Percentiles rank a stretch among this genome's conserved stretches.
These are phyloP conservation scores for Adansonia grandidieri DNA, from an alignment of 441 rosid species.

Conservation along the genomic window DNA sequence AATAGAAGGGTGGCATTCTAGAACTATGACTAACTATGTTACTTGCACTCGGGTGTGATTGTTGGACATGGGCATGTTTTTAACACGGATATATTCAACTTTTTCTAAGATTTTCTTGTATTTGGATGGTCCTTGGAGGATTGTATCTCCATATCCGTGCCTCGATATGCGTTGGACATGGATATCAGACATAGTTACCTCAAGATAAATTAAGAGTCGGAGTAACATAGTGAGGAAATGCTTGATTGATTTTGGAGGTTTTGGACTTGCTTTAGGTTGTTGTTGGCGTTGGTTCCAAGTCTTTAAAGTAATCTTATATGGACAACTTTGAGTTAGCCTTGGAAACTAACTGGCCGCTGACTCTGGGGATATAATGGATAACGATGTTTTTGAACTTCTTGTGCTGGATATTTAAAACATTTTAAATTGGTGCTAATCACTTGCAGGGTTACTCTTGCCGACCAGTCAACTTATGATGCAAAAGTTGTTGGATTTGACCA, in stretches of 20 bases:
- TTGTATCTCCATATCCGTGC: too few species aligned
- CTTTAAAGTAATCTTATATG: neutral
- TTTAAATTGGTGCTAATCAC: conserved; percentile 23
- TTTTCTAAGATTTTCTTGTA: too few species aligned
- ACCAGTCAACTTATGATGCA: conserved; percentile 86
- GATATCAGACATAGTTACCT: too few species aligned
- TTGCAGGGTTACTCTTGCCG: conserved; percentile 86
- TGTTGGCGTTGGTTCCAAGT: neutral
- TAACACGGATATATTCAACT: too few species aligned
- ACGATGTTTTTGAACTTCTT: neutral
- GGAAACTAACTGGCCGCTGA: neutral
- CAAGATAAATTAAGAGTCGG: too few species aligned
- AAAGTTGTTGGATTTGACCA: conserved; percentile 89
- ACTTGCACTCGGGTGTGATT: neutral
- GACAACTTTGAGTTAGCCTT: neutral
- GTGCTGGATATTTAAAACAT: neutral
- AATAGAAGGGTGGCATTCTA: neutral
- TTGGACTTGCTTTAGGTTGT: neutral
- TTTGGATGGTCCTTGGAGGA: too few species aligned
- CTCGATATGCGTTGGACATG: too few species aligned
- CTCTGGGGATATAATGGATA: neutral
- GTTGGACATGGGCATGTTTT: too few species aligned
- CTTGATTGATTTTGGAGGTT: neutral
- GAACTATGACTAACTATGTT: neutral
- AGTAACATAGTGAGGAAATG: neutral